phyloP scores from a whole-genome alignment of 2,329 filamentous ascomycete species.

The Iodosphaeria phyllophila region DNA sequence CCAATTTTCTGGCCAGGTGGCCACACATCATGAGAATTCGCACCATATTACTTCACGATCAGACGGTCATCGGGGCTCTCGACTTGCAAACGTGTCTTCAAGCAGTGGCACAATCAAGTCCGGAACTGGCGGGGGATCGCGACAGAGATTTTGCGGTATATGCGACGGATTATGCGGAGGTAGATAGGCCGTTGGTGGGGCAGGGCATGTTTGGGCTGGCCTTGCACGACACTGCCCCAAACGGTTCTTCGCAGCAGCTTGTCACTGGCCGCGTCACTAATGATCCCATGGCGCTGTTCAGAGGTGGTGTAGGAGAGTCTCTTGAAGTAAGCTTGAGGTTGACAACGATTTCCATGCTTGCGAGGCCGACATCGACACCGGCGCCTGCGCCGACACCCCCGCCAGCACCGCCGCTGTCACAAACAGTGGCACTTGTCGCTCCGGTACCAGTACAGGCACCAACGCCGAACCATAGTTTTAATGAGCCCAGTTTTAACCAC shows the following conservation, averaged over 20 bases:
- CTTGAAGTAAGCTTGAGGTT: conserved; percentile 85
- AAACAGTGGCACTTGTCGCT: conserved; percentile 51
- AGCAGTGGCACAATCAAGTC: conserved; percentile 60
- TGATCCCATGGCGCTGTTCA: conserved; percentile 70
- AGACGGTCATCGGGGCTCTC: conserved; percentile 75
- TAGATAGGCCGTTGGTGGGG: conserved; percentile 79
- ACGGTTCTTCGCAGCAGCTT: conserved; percentile 30
- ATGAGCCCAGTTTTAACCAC: conserved; percentile 1
- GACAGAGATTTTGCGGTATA: conserved; percentile 88
- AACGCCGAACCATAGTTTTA: too few species aligned
- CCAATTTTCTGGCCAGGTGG: conserved; percentile 76
- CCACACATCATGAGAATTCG: conserved; percentile 60
- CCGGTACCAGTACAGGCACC: conserved; percentile 24
- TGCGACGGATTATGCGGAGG: conserved; percentile 90
- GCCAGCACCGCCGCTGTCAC: conserved; percentile 2
- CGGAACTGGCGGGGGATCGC: conserved; percentile 59
- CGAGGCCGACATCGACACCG: conserved; percentile 7
- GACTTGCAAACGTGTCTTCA: conserved; percentile 77
- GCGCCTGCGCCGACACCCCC: conserved; percentile 7
- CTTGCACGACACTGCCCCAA: conserved; percentile 18
- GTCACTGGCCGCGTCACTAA: conserved; percentile 83
- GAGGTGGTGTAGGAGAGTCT: conserved; percentile 67
- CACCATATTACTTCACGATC: too few species aligned
- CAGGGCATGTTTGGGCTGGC: conserved; percentile 80
- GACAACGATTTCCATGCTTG: conserved; percentile 49